Evolutionary conservation across 495 filamentous ascomycete species (phyloP).

Genomic region (Hypoxylon rickii): DNA sequence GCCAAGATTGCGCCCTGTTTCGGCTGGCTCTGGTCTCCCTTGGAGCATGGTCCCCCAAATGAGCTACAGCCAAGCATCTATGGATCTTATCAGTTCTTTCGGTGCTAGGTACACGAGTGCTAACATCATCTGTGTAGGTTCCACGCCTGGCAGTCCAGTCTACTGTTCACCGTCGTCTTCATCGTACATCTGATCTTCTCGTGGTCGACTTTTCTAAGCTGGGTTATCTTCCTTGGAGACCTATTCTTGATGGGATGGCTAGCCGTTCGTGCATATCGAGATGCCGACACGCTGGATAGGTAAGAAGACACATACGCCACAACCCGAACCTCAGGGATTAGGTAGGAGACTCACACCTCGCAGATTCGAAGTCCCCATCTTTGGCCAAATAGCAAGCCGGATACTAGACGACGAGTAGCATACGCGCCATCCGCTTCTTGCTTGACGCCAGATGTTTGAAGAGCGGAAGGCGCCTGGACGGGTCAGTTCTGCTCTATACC

Average conservation of each 20-base stretch:
- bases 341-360: slow-evolving; percentile 9
- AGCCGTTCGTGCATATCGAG: slow-evolving; percentile 76
- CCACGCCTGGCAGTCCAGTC: slow-evolving; percentile 92
- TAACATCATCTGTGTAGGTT: slow-evolving; percentile 60
- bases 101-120: background rate
- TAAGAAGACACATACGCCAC: slow-evolving; percentile 42
- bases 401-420: slow-evolving; percentile 88
- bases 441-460: background rate
- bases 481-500: slow-evolving; percentile 16
- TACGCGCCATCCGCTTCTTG: background rate
- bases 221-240: slow-evolving; percentile 78
- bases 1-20: too few relatives aligned
- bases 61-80: too few relatives aligned
- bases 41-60: too few relatives aligned
- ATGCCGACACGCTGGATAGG: slow-evolving; percentile 90
- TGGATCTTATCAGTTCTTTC: too few relatives aligned
- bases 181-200: slow-evolving; percentile 83
- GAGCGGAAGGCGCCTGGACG: background rate
- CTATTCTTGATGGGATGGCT: slow-evolving; percentile 77
- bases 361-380: slow-evolving; percentile 83
- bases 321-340: background rate
- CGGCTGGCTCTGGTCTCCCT: too few relatives aligned
- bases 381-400: slow-evolving; percentile 81
- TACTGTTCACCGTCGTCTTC: slow-evolving; percentile 85
- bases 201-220: slow-evolving; percentile 82